These are phyloP conservation scores for Erodium texanum DNA, from an alignment of 441 rosid species.

Conservation along the genomic window DNA sequence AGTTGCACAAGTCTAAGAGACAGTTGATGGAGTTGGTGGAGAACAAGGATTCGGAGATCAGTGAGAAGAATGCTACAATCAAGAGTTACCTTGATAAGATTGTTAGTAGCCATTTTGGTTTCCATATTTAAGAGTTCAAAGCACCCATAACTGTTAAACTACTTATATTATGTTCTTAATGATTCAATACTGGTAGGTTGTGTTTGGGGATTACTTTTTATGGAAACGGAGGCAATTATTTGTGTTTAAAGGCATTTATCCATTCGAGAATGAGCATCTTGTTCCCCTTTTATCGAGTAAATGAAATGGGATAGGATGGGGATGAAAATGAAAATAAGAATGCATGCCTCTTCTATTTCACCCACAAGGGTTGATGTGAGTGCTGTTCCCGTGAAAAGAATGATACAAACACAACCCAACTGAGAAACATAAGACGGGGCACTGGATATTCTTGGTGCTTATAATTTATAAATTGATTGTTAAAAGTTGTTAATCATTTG, in stretches of 20 bases:
- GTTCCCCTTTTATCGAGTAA: background rate
- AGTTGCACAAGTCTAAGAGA: conserved; percentile 76
- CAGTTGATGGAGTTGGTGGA: conserved; percentile 75
- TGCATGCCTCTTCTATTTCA: background rate
- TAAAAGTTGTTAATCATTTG: background rate
- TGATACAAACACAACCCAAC: background rate
- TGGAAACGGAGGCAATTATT: no score
- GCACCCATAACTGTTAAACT: background rate
- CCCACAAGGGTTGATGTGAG: background rate
- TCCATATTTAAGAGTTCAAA: background rate
- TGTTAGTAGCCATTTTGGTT: conserved; percentile 26
- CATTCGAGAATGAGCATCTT: background rate
- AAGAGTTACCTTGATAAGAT: conserved; percentile 76
- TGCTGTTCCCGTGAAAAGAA: background rate
- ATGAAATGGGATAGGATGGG: background rate
- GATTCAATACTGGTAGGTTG: no score
- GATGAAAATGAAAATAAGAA: background rate
- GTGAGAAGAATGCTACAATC: conserved; percentile 65
- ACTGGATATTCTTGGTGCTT: background rate
- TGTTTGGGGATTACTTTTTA: no score
- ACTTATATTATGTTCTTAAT: no score
- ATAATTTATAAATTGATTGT: background rate
- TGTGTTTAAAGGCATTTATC: background rate
- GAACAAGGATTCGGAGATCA: conserved; percentile 67
- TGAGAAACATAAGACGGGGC: background rate